Base-by-base conservation (phyloP, 495 filamentous ascomycete species). In the Aspergillus ostianus region DNA sequence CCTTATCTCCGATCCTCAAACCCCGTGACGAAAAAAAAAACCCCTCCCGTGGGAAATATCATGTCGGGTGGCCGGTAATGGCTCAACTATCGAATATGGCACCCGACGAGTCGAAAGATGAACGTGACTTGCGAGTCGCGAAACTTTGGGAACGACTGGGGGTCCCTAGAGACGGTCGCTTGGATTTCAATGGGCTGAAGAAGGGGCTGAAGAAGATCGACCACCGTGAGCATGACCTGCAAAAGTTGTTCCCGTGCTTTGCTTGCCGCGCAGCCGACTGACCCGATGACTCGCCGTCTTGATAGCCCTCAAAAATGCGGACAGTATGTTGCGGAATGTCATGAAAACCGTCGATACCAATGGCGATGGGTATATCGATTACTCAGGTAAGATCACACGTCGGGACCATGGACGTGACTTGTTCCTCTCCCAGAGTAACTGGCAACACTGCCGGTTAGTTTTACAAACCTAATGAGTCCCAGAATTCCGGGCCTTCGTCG, bases 401-500 rank as follows among this genome's bases (percentile, higher is more conserved):
- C 48, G 51, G 19, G 56, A 58, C 56, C 64, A 56, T 64, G 59
- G 57, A 52, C 45, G 29, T n/a, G 21, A 52, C 45, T 41, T n/a
- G 21, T 45, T 32, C 52, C 29, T 19, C 30, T 54, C 44, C 48
- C 54, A 44, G 44, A 49, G 55, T 45, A 53, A 32, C 60, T 57
- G 59, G 58, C 62, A n/a, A 48, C 18, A 48, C 47, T 23, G 61
- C 65, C 49, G 47, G 56, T 55, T 57, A 52, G 55, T 26, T 61
- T 58, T 63, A 59, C 59, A 56, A 59, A 64, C 67, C 68, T 71
- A 70, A 74, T 68, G 15, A 20, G 61, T 52, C 17, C 59, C 73
- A 91, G 93, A 98, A 74, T 98, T 98, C 67, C 87, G 87, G 48
- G 73, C 79, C 52, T 98, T 98, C 68, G 91, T 97, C 68, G 84